Evolutionary conservation across 352 stramenopile species (phyloP), one percentile per base, ranked within the genome.

Genomic region (Phytophthora rubi): DNA sequence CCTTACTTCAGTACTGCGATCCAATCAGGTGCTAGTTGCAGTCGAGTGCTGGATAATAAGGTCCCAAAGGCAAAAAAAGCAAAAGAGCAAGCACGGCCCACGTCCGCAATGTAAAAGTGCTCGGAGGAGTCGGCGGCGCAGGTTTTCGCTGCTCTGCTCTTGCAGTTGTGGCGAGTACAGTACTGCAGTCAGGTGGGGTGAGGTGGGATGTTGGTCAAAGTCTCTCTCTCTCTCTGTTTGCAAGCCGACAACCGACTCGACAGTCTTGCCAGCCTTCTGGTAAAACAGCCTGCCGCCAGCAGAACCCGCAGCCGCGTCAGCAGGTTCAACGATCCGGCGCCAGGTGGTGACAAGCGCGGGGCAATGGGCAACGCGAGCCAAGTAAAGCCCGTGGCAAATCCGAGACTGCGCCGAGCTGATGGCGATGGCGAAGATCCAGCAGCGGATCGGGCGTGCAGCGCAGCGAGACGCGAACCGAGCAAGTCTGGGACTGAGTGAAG

Each of bases 81-180:
- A 21, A 21, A 21, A 21, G 18, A 21, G 35, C 44, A 35, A 45
- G 59, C 53, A 57, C 39, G 61, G 49, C 33, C 47, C 18, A 63
- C 53, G 61, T 54, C 44, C 35, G 30, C 60, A 76, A 76, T 73
- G 71, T 69, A 72, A 73, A 79, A 79, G 62, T 73, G 67, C 4
- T 15, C 21, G 1, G 59, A 28, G 63, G 48, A 33, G 62, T 53
- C n/a, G 56, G 32, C 33, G 26, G 28, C 33, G 42, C 33, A 49
- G 51, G 63, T 66, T 55, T 67, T 58, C 33, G 51, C 58, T 62
- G 42, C 49, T 53, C 8, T 39, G 54, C 56, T 51, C 58, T 44
- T 6, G 54, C 21, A 9, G 26, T n/a, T 32, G 56, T 45, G 21
- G 18, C 48, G 21, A 39, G 33, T 39, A 12, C 33, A 39, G 33